Percentiles rank a stretch among this genome's conserved stretches.
Evolutionary conservation across 2,329 filamentous ascomycete genomes (phyloP).

Genomic region (Hypoxylon sp.): DNA sequence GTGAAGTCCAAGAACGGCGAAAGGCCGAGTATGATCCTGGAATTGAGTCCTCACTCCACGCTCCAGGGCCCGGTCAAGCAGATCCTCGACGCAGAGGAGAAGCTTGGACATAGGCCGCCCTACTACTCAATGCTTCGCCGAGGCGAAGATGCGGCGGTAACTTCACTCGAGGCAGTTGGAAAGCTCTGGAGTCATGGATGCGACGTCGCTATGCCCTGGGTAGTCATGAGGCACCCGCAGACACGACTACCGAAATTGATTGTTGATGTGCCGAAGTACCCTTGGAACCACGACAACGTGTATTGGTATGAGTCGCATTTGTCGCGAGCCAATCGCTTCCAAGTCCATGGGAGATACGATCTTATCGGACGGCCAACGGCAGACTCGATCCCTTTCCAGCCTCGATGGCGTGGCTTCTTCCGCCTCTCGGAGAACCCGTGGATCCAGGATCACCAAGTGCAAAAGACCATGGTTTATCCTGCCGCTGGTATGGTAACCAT

Average conservation of each 20-base stretch:
- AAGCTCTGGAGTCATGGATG: constrained; percentile 44
- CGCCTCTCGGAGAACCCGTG: constrained; percentile 66
- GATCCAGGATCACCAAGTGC: constrained; percentile 67
- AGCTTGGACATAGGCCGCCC: constrained; percentile 26
- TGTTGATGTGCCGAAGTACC: constrained; percentile 65
- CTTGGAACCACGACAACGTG: constrained; percentile 67
- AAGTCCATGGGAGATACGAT: constrained; percentile 64
- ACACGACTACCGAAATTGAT: constrained; percentile 52
- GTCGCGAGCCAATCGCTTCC: constrained; percentile 61
- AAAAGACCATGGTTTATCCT: constrained; percentile 66
- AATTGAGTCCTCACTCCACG: constrained; percentile 48
- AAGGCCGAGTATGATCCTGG: constrained; percentile 44
- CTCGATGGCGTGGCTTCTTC: constrained; percentile 66
- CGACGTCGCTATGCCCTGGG: constrained; percentile 43
- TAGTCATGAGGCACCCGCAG: constrained; percentile 44
- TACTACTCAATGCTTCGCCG: constrained; percentile 45
- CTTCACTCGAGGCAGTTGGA: constrained; percentile 42
- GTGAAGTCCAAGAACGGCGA: constrained; percentile 25
- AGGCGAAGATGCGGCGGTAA: constrained; percentile 35
- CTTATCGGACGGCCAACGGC: constrained; percentile 64
- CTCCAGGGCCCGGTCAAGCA: constrained; percentile 49
- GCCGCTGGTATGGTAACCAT: constrained; percentile 66
- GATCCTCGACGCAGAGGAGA: constrained; percentile 44
- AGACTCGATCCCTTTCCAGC: constrained; percentile 62
- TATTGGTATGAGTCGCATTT: constrained; percentile 70